Evolutionary conservation across 805 yeast species (phyloP).

Genomic region (Candida chauliodis): DNA sequence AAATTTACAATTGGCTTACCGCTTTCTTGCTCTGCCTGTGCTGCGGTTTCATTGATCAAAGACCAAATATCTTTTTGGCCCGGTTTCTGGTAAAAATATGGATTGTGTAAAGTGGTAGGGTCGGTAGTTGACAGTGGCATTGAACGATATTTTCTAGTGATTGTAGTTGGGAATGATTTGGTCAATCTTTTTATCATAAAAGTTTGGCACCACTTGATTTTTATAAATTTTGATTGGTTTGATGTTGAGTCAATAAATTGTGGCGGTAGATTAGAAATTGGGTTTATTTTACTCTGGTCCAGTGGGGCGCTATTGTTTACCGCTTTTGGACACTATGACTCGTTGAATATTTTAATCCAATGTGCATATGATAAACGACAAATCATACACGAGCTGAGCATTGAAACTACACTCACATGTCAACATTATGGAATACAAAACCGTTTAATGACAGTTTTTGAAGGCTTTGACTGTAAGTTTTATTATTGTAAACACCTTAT

Average conservation of each 20-base stretch:
- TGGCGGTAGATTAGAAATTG: too few species aligned
- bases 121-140: constrained; percentile 6
- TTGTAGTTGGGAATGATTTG: not conserved
- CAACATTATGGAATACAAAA: too few species aligned
- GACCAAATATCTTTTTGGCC: constrained; percentile 92
- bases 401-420: too few species aligned
- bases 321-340: not conserved
- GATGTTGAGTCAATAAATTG: too few species aligned
- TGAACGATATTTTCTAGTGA: not conserved
- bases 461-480: too few species aligned
- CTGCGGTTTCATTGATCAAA: constrained; percentile 91
- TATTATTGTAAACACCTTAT: too few species aligned
- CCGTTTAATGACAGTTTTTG: too few species aligned
- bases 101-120: constrained; percentile 43
- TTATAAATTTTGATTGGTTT: too few species aligned
- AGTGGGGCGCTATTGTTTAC: too few species aligned
- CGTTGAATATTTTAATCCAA: not conserved
- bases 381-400: too few species aligned
- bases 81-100: constrained; percentile 56
- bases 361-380: constrained; percentile 2
- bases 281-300: too few species aligned
- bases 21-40: constrained; percentile 62
- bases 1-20: constrained; percentile 82
- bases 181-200: constrained; percentile 1
- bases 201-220: too few species aligned